Conservation (phyloP, 176 grass and related monocot species). For the Triticum turgidum region DNA sequence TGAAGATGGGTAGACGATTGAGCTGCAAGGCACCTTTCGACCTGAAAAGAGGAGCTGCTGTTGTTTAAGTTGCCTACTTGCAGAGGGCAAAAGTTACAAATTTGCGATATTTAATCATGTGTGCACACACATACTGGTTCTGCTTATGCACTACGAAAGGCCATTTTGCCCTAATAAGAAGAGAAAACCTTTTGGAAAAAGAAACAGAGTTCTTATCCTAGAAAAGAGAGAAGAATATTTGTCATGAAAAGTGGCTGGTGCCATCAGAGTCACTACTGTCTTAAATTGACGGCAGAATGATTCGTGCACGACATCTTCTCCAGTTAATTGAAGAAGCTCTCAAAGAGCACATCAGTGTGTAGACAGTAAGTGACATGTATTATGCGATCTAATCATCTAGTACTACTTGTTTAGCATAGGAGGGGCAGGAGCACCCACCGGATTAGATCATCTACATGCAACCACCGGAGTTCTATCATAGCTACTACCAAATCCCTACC, state of each 20-base stretch:
- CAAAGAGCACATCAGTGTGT: constrained; percentile 4
- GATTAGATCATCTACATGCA: neutral
- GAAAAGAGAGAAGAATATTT: neutral
- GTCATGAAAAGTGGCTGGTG: neutral
- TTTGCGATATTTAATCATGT: neutral
- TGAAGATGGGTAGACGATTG: too few relatives aligned
- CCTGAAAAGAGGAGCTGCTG: constrained; percentile 24
- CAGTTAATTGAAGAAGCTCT: neutral
- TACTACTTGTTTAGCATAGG: neutral
- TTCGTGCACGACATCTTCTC: constrained; percentile 16
- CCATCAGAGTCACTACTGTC: neutral
- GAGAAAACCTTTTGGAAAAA: neutral
- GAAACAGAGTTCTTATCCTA: neutral
- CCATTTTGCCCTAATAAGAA: neutral
- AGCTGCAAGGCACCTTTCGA: too few relatives aligned
- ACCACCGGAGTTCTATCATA: neutral
- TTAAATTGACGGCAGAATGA: constrained; percentile 19
- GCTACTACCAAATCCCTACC: constrained; percentile 19
- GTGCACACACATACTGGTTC: neutral
- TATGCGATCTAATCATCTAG: neutral
- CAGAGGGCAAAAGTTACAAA: neutral
- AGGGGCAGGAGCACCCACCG: neutral
- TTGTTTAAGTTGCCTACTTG: neutral
- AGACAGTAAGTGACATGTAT: neutral
- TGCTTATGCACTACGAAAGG: neutral